phyloP scores from a whole-genome alignment of 2,329 filamentous ascomycete genomes.

The Fusarium abutilonis region DNA sequence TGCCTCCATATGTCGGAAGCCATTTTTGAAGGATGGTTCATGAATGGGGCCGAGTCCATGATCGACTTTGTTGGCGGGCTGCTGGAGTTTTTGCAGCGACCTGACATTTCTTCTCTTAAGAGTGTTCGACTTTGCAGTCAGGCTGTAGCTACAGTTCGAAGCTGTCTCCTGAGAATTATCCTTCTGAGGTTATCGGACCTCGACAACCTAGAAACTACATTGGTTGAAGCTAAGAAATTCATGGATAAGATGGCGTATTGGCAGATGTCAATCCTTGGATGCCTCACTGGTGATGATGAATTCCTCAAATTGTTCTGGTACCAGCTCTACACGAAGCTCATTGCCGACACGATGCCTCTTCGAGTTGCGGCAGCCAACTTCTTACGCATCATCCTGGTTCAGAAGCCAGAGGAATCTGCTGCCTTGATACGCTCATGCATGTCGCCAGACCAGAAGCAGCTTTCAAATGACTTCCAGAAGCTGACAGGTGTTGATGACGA shows the following conservation, averaged over 20 bases:
- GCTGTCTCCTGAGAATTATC: slow-evolving; percentile 80
- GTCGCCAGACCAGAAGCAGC: slow-evolving; percentile 73
- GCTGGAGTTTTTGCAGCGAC: slow-evolving; percentile 87
- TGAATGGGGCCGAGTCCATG: slow-evolving; percentile 83
- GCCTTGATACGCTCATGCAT: slow-evolving; percentile 77
- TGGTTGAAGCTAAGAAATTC: slow-evolving; percentile 73
- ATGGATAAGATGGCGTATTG: slow-evolving; percentile 92
- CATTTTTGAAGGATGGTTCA: slow-evolving; percentile 95
- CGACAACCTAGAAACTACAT: slow-evolving; percentile 69
- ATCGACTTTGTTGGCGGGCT: slow-evolving; percentile 87
- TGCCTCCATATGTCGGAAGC: slow-evolving; percentile 85
- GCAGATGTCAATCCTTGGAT: slow-evolving; percentile 88
- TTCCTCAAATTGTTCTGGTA: slow-evolving; percentile 90
- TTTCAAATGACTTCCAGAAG: slow-evolving; percentile 82
- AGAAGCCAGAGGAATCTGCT: slow-evolving; percentile 86
- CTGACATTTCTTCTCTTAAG: slow-evolving; percentile 83
- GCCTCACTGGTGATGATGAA: slow-evolving; percentile 80
- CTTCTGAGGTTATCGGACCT: slow-evolving; percentile 85
- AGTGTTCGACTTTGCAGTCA: slow-evolving; percentile 91
- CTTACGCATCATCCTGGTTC: slow-evolving; percentile 91
- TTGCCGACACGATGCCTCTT: slow-evolving; percentile 73
- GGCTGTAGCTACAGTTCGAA: slow-evolving; percentile 78
- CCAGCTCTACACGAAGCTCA: slow-evolving; percentile 87
- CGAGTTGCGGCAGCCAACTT: slow-evolving; percentile 82
- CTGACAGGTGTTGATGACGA: slow-evolving; percentile 90